Conservation (phyloP, 2,329 filamentous ascomycete genomes). For the Cercospora sojina region DNA sequence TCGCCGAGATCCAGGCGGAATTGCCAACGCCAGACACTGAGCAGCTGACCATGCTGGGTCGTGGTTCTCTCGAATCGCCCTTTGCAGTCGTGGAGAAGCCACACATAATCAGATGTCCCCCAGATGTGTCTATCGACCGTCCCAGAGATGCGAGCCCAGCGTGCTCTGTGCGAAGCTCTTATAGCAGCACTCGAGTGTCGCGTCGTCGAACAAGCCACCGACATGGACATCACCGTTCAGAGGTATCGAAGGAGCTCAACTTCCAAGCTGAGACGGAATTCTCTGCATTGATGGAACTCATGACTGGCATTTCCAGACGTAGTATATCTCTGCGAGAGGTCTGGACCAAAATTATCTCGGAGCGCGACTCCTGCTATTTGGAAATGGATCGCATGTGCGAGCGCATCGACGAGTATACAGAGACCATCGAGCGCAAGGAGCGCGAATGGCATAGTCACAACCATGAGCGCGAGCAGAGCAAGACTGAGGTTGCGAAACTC, state of each 20-base stretch:
- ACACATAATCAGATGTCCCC: background rate
- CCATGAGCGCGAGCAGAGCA: slow-evolving; percentile 7
- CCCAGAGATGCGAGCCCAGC: background rate
- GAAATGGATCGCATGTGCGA: slow-evolving; percentile 11
- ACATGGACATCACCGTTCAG: background rate
- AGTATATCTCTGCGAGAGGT: slow-evolving; percentile 8
- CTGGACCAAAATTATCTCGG: slow-evolving; percentile 8
- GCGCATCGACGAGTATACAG: slow-evolving; percentile 9
- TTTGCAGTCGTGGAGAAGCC: background rate
- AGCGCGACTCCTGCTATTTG: slow-evolving; percentile 4
- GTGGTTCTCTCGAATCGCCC: background rate
- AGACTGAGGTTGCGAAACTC: slow-evolving; percentile 1
- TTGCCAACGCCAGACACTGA: background rate
- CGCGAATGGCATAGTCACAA: slow-evolving; percentile 5
- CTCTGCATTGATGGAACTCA: slow-evolving; percentile 1
- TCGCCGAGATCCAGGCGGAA: background rate
- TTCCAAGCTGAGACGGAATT: slow-evolving; percentile 3
- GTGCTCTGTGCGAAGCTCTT: slow-evolving; percentile 4
- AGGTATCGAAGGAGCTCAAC: slow-evolving; percentile 1
- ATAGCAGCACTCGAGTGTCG: background rate
- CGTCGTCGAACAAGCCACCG: slow-evolving; percentile 5
- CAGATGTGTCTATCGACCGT: background rate
- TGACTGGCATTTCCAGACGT: slow-evolving; percentile 5
- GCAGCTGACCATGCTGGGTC: background rate
- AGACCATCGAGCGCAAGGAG: slow-evolving; percentile 8